These are phyloP conservation scores for Cucurbita ficifolia DNA, from an alignment of 306 rosid genomes.

Conservation along the genomic window DNA sequence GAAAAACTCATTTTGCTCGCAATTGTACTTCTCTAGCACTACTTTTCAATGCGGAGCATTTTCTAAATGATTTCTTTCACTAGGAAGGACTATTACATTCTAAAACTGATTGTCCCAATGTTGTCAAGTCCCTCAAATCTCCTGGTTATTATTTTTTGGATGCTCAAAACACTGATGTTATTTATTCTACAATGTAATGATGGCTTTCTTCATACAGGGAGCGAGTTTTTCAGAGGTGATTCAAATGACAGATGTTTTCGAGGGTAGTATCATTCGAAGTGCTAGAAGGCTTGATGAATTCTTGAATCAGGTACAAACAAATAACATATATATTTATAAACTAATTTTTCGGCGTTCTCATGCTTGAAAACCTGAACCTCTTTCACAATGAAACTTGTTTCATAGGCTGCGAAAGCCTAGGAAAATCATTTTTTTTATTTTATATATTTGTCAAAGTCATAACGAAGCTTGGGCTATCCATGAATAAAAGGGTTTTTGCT, in stretches of 20 bases:
- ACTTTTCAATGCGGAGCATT: neutral
- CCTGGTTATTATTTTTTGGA: neutral
- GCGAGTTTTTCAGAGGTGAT: constrained; percentile 72
- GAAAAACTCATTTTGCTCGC: neutral
- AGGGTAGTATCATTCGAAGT: constrained; percentile 91
- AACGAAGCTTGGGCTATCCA: neutral
- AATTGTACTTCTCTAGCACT: neutral
- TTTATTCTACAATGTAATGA: neutral
- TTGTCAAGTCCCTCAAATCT: neutral
- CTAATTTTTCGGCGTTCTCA: neutral
- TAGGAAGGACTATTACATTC: neutral
- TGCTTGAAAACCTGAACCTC: neutral
- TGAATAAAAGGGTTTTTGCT: neutral
- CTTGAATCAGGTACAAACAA: constrained; percentile 58
- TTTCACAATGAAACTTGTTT: neutral
- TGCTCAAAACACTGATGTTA: neutral
- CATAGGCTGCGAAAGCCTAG: neutral
- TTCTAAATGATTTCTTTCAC: neutral
- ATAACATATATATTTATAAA: neutral
- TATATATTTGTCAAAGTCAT: neutral
- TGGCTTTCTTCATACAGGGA: constrained; percentile 32
- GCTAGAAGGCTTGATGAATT: constrained; percentile 98
- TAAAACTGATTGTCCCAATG: neutral
- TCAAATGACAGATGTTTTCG: constrained; percentile 95
- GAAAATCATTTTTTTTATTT: neutral